Conservation (phyloP, 2,329 filamentous ascomycete genomes). For the Talaromyces rugulosus region DNA sequence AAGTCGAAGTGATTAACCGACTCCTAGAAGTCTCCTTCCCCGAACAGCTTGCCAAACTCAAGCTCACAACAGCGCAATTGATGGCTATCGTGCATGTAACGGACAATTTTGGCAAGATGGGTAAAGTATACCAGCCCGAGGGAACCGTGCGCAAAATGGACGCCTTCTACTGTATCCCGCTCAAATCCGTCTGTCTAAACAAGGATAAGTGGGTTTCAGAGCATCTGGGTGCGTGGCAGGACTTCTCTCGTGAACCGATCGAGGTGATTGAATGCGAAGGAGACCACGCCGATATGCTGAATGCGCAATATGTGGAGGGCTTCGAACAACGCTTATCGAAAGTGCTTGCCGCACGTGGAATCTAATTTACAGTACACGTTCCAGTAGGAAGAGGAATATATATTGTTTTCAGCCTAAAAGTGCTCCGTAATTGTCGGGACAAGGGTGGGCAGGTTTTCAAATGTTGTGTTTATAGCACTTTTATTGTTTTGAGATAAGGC, state of each 20-base stretch:
- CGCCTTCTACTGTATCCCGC: constrained; percentile 36
- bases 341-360: not conserved
- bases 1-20: not conserved
- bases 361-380: not conserved
- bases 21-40: not conserved
- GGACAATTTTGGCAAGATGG: constrained; percentile 29
- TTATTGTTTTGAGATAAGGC: not conserved
- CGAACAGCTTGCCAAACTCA: constrained; percentile 17
- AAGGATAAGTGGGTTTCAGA: constrained; percentile 13
- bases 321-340: constrained; percentile 1
- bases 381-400: not conserved
- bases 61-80: constrained; percentile 19
- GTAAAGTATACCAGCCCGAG: constrained; percentile 38
- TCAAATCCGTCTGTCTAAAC: constrained; percentile 23
- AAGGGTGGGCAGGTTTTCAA: not conserved
- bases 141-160: constrained; percentile 34
- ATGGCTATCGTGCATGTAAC: constrained; percentile 17
- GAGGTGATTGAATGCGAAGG: constrained; percentile 29
- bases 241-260: constrained; percentile 20
- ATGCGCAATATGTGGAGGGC: constrained; percentile 22
- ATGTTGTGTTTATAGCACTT: not conserved
- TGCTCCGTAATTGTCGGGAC: not conserved
- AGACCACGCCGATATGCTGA: constrained; percentile 33
- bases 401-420: not conserved
- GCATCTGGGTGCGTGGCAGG: constrained; percentile 26